phyloP scores from a whole-genome alignment of 164 flowering plant genomes.

The Aristolochia californica region DNA sequence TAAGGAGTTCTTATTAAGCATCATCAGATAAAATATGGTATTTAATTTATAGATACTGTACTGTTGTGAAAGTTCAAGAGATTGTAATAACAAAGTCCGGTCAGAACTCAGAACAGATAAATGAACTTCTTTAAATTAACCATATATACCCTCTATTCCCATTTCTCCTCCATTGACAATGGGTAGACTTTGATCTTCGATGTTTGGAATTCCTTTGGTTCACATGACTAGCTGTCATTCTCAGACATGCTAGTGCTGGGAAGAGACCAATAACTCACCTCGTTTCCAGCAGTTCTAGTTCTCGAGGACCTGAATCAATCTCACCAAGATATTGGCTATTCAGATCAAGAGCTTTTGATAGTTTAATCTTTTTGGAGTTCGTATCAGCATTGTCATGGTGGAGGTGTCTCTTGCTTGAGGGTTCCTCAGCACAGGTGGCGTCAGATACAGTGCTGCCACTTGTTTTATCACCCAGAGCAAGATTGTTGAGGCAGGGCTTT shows the following conservation, averaged over 20 bases:
- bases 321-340: constrained; percentile 41
- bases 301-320: constrained; percentile 26
- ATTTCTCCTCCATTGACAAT: too few relatives aligned
- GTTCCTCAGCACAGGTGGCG: constrained; percentile 27
- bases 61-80: too few relatives aligned
- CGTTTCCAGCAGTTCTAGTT: constrained; percentile 30
- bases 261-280: constrained; percentile 3
- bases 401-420: constrained; percentile 16
- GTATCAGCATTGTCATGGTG: constrained; percentile 11
- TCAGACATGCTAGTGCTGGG: not conserved
- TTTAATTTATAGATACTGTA: too few relatives aligned
- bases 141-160: too few relatives aligned
- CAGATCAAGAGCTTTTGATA: constrained; percentile 35
- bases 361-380: constrained; percentile 16
- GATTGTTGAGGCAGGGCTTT: constrained; percentile 6
- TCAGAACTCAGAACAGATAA: too few relatives aligned
- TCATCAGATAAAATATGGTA: too few relatives aligned
- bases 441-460: constrained; percentile 25
- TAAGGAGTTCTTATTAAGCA: too few relatives aligned
- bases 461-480: constrained; percentile 31
- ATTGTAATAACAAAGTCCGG: too few relatives aligned
- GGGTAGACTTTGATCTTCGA: too few relatives aligned
- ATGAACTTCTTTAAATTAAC: too few relatives aligned
- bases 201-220: not conserved
- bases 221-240: not conserved